These are phyloP conservation scores for Takashimella koratensis DNA, from an alignment of 1,284 basidiomycete species.

Conservation along the genomic window DNA sequence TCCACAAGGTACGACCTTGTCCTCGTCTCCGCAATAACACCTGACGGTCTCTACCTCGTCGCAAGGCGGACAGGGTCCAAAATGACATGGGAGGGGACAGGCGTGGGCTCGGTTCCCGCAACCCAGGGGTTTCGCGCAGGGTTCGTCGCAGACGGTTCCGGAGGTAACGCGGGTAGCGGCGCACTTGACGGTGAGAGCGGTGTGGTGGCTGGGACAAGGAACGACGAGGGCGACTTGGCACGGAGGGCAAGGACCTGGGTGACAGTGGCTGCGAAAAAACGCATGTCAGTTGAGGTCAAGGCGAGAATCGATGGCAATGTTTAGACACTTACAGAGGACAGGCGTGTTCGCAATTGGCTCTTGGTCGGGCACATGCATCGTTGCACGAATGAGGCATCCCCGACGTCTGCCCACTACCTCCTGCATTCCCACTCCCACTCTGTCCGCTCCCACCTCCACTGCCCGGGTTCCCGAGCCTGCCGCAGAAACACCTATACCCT, in stretches of 20 bases:
- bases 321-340: slow-evolving; percentile 60
- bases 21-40: slow-evolving; percentile 75
- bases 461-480: slow-evolving; percentile 62
- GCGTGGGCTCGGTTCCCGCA: slow-evolving; percentile 65
- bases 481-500: slow-evolving; percentile 81
- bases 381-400: slow-evolving; percentile 81
- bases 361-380: slow-evolving; percentile 65
- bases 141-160: slow-evolving; percentile 62
- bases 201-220: slow-evolving; percentile 66
- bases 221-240: slow-evolving; percentile 56
- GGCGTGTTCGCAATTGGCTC: slow-evolving; percentile 59
- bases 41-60: slow-evolving; percentile 54
- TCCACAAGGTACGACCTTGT: slow-evolving; percentile 63
- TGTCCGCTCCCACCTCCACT: slow-evolving; percentile 32
- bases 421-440: background rate
- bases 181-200: slow-evolving; percentile 63
- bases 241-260: slow-evolving; percentile 76
- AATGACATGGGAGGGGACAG: slow-evolving; percentile 60
- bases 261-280: slow-evolving; percentile 50
- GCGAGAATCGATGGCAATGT: background rate
- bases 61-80: slow-evolving; percentile 66
- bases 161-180: slow-evolving; percentile 49
- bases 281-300: background rate
- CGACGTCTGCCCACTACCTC: slow-evolving; percentile 47
- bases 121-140: slow-evolving; percentile 58